Evolutionary conservation across 345 rosid genomes (phyloP), one percentile per base, ranked within the genome.

Genomic region (Eucalyptus cladocalyx): DNA sequence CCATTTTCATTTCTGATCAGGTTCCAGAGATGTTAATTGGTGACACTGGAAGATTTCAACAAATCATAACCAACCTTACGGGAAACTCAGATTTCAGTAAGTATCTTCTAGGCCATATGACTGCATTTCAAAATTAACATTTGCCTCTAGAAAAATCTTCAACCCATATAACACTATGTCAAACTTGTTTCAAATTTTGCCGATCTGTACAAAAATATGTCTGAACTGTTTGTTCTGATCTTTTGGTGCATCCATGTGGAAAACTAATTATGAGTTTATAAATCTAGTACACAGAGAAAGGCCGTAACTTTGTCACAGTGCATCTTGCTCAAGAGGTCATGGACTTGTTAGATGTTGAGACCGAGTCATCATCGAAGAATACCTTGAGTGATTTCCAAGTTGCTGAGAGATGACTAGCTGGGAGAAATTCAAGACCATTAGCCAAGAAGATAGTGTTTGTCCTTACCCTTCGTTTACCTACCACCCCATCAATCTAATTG

Each of bases 71-170:
- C 89, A 97, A 97, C 92, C 97, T 97, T 87, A 94, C 96, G 98
- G 99, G 99, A 62, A 97, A 97, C 89, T 97, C 99, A 48, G 17
- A 96, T 97, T n/a, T 97, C 96, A 95, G 99, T 96, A 91, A 90
- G 96, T 88, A 83, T 83, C 88, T 26, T 47, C 60, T 86, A 90
- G 51, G 80, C 12, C 42, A 67, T 67, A 32, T 69, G 43, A 32
- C 80, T 8, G 80, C 23, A 32, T 67, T 32, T 67, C 40, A 32
- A 67, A 18, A 67, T 67, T 67, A 67, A 67, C 12, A 3, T 67
- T 67, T 32, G 40, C 23, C 80, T 32, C 80, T 4, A 67, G 80
- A 15, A 8, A 67, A 67, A n/a, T 67, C 21, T 8, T 32, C 80
- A 67, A 8, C 40, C 40, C 34, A 67, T 32, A 14, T 17, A 32